These are phyloP conservation scores for Rubia yunnanensis DNA, from an alignment of 257 asterid genomes.

Conservation along the genomic window DNA sequence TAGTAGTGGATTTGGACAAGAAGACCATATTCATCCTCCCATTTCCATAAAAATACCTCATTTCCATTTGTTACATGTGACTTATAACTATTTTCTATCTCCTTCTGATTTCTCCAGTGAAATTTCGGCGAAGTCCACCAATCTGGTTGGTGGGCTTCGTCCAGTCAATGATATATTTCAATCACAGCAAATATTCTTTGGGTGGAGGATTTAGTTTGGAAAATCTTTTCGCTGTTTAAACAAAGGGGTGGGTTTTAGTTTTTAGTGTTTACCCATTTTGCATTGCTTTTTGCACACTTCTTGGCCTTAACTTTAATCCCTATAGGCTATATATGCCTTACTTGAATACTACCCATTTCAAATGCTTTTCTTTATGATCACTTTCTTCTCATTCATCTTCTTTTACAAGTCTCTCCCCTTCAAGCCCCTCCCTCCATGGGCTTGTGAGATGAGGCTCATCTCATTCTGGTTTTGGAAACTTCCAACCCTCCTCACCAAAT, in stretches of 20 bases:
- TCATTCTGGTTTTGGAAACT: constrained; percentile 46
- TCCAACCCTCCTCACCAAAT: constrained; percentile 22
- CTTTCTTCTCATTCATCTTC: constrained; percentile 53
- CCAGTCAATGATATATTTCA: constrained; percentile 20
- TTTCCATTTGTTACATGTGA: constrained; percentile 3
- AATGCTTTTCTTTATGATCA: constrained; percentile 63
- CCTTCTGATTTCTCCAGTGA: constrained; percentile 2
- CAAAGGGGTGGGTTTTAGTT: constrained; percentile 4
- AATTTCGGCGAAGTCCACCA: constrained; percentile 35
- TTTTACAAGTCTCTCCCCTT: constrained; percentile 48
- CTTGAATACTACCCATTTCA: constrained; percentile 24
- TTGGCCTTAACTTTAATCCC: constrained; percentile 43
- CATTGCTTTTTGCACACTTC: constrained; percentile 33
- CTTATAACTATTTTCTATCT: constrained; percentile 13
- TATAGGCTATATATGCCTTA: constrained; percentile 23
- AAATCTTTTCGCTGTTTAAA: constrained; percentile 20
- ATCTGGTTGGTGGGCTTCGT: constrained; percentile 44
- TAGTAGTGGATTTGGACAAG: background rate
- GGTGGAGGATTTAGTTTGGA: constrained; percentile 14
- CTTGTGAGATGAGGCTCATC: constrained; percentile 55
- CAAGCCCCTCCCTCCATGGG: constrained; percentile 58
- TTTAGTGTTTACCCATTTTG: constrained; percentile 10
- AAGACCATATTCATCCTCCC: background rate
- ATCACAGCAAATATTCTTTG: constrained; percentile 18
- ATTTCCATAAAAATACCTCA: background rate